These are phyloP conservation scores for Mycena crocata DNA, from an alignment of 768 basidiomycete species.

Conservation along the genomic window DNA sequence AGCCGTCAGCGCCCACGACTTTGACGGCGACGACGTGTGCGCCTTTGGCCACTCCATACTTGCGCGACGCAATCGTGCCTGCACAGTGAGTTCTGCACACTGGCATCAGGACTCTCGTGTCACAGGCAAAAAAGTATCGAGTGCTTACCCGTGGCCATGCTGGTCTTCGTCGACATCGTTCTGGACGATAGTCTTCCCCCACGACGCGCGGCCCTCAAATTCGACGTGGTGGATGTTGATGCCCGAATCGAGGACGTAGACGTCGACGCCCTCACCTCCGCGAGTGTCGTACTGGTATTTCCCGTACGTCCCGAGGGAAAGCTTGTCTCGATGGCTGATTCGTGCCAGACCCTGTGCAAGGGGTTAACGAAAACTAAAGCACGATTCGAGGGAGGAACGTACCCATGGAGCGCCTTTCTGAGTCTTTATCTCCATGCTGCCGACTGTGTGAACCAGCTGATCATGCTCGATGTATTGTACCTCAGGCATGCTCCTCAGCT, in stretches of 20 bases:
- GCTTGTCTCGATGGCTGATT: constrained; percentile 84
- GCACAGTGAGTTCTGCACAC: constrained; percentile 80
- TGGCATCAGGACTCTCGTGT: background rate
- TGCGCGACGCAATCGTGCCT: constrained; percentile 90
- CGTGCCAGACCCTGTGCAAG: constrained; percentile 87
- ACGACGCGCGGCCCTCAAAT: constrained; percentile 88
- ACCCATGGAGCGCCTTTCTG: constrained; percentile 89
- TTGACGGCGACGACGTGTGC: constrained; percentile 92
- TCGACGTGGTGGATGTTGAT: constrained; percentile 88
- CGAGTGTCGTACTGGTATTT: constrained; percentile 77
- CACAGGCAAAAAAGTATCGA: too few relatives aligned
- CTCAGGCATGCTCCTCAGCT: constrained; percentile 85
- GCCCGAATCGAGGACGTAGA: constrained; percentile 90
- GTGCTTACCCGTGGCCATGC: constrained; percentile 85
- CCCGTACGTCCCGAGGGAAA: constrained; percentile 85
- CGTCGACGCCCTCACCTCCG: constrained; percentile 95
- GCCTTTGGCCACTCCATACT: constrained; percentile 96
- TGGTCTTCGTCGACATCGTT: constrained; percentile 89
- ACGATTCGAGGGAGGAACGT: constrained; percentile 42
- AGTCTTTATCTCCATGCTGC: constrained; percentile 38
- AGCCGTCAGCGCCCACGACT: constrained; percentile 91
- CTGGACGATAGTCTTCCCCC: constrained; percentile 93
- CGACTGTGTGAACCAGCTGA: constrained; percentile 84
- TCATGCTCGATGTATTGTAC: constrained; percentile 94
- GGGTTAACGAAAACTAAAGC: background rate